Percentiles rank a stretch among this genome's conserved stretches.
Evolutionary conservation across 768 basidiomycete species (phyloP).

Genomic region (Boletus subcaerulescens): DNA sequence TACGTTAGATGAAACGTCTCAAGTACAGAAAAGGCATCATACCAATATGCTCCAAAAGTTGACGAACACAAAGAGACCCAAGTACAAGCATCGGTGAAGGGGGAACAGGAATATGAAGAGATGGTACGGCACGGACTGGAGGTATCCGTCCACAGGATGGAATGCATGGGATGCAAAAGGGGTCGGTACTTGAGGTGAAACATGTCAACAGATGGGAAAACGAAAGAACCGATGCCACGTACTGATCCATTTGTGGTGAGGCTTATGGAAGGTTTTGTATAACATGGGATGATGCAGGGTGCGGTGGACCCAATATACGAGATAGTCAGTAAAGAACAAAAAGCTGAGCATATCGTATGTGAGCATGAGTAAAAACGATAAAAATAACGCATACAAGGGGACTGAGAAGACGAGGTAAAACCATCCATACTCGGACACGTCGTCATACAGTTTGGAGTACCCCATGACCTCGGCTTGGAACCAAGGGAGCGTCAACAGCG

Average conservation of each 20-base stretch:
- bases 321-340: conserved; percentile 86
- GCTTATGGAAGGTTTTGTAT: conserved; percentile 94
- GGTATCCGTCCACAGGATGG: conserved; percentile 92
- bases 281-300: conserved; percentile 78
- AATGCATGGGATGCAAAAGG: conserved; percentile 98
- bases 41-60: conserved; percentile 95
- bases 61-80: conserved; percentile 84
- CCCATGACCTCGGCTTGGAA: conserved; percentile 92
- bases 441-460: conserved; percentile 73
- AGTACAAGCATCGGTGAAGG: conserved; percentile 78
- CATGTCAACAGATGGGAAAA: conserved; percentile 5
- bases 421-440: conserved; percentile 78
- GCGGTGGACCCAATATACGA: conserved; percentile 97
- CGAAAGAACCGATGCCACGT: conserved; percentile 26
- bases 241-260: conserved; percentile 99
- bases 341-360: conserved; percentile 43
- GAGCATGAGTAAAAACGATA: background rate
- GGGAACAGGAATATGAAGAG: conserved; percentile 89
- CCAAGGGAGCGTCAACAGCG: conserved; percentile 84
- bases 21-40: conserved; percentile 24
- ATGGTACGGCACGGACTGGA: conserved; percentile 95
- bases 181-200: conserved; percentile 69
- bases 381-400: conserved; percentile 51
- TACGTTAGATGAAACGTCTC: background rate
- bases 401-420: conserved; percentile 65